Evolutionary conservation across 2,329 filamentous ascomycete genomes (phyloP), one percentile per base, ranked within the genome.

Genomic region (Sclerotiophoma versabilis): DNA sequence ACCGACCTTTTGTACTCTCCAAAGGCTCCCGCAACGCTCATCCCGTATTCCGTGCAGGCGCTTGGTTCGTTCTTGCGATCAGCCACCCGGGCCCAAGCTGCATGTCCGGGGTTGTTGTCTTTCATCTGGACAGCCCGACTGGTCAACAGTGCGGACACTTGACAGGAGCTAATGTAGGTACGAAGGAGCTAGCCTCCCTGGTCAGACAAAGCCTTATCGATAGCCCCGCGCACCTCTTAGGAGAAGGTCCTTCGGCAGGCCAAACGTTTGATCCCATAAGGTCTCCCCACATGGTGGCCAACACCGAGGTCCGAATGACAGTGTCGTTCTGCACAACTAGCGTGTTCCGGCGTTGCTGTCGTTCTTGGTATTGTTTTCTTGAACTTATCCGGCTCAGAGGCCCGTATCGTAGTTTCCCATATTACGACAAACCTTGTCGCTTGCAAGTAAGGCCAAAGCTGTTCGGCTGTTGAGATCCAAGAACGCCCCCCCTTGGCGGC

Each of bases 131-230:
- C 29, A 44, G 41, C 25, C 46, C 46, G 34, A 55, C 46, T 55
- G 52, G 52, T 47, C 30, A 42, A 32, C 23, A 17, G 29, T 27
- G 44, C 46, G 46, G 46, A 19, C 14, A 47, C 46, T 38, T 50
- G 47, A 56, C 47, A 47, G 39, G 42, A 42, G 42, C 53, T 56
- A 56, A 56, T 50, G 53, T 51, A 56, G 53, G 46, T 56, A 56
- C 53, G 41, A 43, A 54, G 29, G 20, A 29, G 44, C 51, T 49
- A 54, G 51, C 22, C n/a, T n/a, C 45, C 46, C 23, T 45, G 36
- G 25, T 50, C 20, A 29, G 34, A 37, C 19, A 17, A 27, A 12
- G 36, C 42, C 34, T 56, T 56, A 50, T 56, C 53, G 47, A 56
- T 56, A 56, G 46, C 37, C 36, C 45, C 36, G 46, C 53, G 25